Evolutionary conservation across 768 basidiomycete genomes (phyloP).

Genomic region (Collybiopsis confluens): DNA sequence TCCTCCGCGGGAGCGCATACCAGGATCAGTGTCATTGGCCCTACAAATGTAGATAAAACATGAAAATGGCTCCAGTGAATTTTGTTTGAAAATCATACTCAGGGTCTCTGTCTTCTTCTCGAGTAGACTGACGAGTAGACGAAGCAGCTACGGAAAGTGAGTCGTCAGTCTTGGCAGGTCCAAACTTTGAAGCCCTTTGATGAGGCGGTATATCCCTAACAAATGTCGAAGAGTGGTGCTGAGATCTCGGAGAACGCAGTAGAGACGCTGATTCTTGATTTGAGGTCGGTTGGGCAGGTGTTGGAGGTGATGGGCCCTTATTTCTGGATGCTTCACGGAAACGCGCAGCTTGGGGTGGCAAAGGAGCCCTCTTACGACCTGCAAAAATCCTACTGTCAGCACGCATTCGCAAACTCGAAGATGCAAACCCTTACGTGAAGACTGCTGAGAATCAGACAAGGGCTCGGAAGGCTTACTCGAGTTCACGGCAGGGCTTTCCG

Average conservation of each 20-base stretch:
- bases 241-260: no score
- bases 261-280: background rate
- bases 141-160: conserved; percentile 15
- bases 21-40: conserved; percentile 1
- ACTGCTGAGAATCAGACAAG: background rate
- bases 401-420: background rate
- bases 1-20: conserved; percentile 15
- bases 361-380: conserved; percentile 38
- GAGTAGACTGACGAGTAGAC: conserved; percentile 13
- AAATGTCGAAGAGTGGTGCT: background rate
- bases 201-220: conserved; percentile 3
- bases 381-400: conserved; percentile 11
- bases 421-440: conserved; percentile 1
- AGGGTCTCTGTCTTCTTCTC: conserved; percentile 10
- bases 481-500: background rate
- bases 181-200: background rate
- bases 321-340: conserved; percentile 26
- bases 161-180: background rate
- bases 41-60: background rate
- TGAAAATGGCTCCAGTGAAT: no score
- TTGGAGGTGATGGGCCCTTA: background rate
- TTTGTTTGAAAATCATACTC: conserved; percentile 7
- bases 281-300: background rate
- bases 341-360: conserved; percentile 39
- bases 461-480: background rate